A percentile compares a stretch with the other conserved stretches of the same genome.
These are phyloP conservation scores for Exserohilum turcica DNA, from an alignment of 2,329 filamentous ascomycete species.

Conservation along the genomic window DNA sequence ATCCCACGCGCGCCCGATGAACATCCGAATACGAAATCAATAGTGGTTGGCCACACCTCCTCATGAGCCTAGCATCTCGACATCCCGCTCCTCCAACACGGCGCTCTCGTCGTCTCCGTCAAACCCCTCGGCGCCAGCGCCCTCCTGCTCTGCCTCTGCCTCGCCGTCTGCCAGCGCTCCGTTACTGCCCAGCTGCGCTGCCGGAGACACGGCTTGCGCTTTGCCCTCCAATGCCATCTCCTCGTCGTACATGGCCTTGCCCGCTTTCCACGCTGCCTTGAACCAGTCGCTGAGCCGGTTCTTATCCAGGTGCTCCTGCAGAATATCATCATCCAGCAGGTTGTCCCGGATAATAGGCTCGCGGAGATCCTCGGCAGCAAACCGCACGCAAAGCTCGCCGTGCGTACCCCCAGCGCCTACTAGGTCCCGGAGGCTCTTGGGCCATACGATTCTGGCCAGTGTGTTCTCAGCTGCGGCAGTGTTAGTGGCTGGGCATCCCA, in stretches of 20 bases:
- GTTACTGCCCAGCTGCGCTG: neutral
- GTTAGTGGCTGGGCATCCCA: constrained; percentile 9
- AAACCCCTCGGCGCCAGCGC: constrained; percentile 21
- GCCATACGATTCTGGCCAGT: constrained; percentile 23
- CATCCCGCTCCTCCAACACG: constrained; percentile 27
- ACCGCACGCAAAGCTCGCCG: constrained; percentile 62
- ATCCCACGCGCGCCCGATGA: constrained; percentile 24
- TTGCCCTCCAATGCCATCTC: constrained; percentile 26
- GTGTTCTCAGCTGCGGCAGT: constrained; percentile 16
- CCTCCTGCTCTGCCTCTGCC: constrained; percentile 4
- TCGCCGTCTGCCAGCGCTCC: neutral
- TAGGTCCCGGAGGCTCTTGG: constrained; percentile 30
- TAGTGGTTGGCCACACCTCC: neutral
- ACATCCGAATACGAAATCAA: constrained; percentile 16
- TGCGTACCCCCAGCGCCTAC: constrained; percentile 59
- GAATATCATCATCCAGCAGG: constrained; percentile 69
- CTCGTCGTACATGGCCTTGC: constrained; percentile 39
- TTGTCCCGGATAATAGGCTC: constrained; percentile 74
- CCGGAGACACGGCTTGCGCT: neutral
- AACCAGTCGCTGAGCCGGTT: constrained; percentile 74
- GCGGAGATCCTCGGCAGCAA: constrained; percentile 61
- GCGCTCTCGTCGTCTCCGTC: constrained; percentile 34
- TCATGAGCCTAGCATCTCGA: constrained; percentile 42
- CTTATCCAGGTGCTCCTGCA: constrained; percentile 69
- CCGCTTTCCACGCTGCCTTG: constrained; percentile 48